Conservation (phyloP, 148 eudicot genomes). For the Rhododendron ovatum region DNA sequence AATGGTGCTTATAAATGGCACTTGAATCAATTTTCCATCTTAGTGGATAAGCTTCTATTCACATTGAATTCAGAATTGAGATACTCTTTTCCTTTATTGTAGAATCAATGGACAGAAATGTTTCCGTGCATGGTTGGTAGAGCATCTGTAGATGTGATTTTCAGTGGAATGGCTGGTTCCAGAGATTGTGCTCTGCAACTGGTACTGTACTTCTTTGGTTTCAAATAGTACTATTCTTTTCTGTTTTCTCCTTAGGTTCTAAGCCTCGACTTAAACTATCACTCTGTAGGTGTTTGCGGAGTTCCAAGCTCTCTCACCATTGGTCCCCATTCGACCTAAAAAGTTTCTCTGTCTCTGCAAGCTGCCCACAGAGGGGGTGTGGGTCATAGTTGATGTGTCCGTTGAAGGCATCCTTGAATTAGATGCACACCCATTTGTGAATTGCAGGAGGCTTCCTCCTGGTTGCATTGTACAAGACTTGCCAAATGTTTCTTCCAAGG, state of each 20-base stretch:
- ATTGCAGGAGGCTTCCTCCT: constrained; percentile 72
- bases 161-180: constrained; percentile 42
- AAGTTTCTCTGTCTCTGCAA: constrained; percentile 65
- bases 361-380: constrained; percentile 56
- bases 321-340: constrained; percentile 64
- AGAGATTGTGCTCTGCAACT: constrained; percentile 62
- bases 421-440: constrained; percentile 21
- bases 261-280: not conserved
- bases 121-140: constrained; percentile 57
- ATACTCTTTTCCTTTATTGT: constrained; percentile 5
- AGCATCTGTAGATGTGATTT: constrained; percentile 44
- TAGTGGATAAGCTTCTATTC: constrained; percentile 25
- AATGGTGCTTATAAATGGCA: constrained; percentile 26
- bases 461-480: constrained; percentile 74
- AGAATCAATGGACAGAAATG: constrained; percentile 66
- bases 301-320: constrained; percentile 52
- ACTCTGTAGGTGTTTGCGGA: constrained; percentile 40
- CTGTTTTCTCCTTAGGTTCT: not conserved
- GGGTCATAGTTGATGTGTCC: constrained; percentile 84
- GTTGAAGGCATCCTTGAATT: constrained; percentile 41
- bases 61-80: not conserved
- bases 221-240: not conserved
- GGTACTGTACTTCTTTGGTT: constrained; percentile 33
- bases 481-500: constrained; percentile 70
- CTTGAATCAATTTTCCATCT: constrained; percentile 28